These are phyloP conservation scores for Basidioascus undulatus DNA, from an alignment of 768 basidiomycete genomes.

Conservation along the genomic window DNA sequence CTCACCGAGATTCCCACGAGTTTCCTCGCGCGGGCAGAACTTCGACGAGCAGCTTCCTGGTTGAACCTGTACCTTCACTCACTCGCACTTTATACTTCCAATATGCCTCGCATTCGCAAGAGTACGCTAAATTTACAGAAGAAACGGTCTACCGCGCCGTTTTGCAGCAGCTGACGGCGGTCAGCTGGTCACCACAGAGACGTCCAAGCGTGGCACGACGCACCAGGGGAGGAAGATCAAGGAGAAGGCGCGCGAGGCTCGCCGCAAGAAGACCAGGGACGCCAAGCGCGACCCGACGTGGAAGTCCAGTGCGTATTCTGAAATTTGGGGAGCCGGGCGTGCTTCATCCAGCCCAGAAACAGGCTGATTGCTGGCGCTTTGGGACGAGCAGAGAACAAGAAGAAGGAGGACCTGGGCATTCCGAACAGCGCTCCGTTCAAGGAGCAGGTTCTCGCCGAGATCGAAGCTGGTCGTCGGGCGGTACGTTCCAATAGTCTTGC, in stretches of 20 bases:
- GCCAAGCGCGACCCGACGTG: constrained; percentile 60
- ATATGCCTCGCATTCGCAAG: constrained; percentile 14
- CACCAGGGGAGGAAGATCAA: constrained; percentile 46
- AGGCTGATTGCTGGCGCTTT: neutral
- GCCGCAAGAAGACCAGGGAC: constrained; percentile 47
- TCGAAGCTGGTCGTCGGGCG: constrained; percentile 51
- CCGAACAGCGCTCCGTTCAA: constrained; percentile 85
- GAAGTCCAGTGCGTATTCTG: constrained; percentile 49
- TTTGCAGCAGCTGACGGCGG: neutral
- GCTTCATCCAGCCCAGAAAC: neutral
- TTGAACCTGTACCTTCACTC: too few species aligned
- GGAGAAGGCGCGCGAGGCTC: constrained; percentile 49
- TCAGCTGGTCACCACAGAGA: constrained; percentile 29
- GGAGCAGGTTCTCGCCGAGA: constrained; percentile 75
- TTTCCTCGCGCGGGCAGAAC: too few species aligned
- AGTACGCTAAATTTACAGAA: constrained; percentile 4
- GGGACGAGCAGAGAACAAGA: constrained; percentile 18
- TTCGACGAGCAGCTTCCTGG: too few species aligned
- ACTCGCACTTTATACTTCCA: too few species aligned
- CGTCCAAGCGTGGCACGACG: constrained; percentile 53
- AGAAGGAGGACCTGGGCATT: constrained; percentile 74
- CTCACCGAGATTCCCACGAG: too few species aligned
- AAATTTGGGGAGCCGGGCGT: too few species aligned
- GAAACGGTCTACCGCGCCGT: neutral
- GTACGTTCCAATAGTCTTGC: constrained; percentile 22